phyloP scores from a whole-genome alignment of 257 asterid species.

The Hygrophila difformis region DNA sequence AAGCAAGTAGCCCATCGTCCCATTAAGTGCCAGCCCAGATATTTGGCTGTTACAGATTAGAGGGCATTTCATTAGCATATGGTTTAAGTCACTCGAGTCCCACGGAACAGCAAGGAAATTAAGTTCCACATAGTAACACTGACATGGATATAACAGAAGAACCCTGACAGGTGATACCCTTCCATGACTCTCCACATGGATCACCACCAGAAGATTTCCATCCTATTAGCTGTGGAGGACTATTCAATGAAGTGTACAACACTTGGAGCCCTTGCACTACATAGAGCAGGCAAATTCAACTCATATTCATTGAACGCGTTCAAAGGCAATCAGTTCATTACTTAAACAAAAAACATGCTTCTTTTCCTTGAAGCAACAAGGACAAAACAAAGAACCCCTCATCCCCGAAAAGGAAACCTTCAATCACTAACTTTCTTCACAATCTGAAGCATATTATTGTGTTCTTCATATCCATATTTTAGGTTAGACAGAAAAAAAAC shows the following conservation, averaged over 20 bases:
- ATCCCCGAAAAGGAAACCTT: neutral
- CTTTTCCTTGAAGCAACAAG: neutral
- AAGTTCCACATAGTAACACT: slow-evolving; percentile 19
- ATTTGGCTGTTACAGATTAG: slow-evolving; percentile 48
- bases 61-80: slow-evolving; percentile 7
- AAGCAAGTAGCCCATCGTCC: slow-evolving; percentile 85
- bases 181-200: slow-evolving; percentile 97
- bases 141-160: slow-evolving; percentile 77
- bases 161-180: slow-evolving; percentile 72
- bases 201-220: slow-evolving; percentile 91
- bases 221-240: slow-evolving; percentile 65
- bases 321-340: slow-evolving; percentile 7
- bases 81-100: slow-evolving; percentile 8
- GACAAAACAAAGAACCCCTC: too few species aligned
- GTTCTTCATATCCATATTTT: too few species aligned
- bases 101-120: slow-evolving; percentile 6
- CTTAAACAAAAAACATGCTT: neutral
- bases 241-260: slow-evolving; percentile 65
- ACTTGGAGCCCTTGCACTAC: slow-evolving; percentile 90
- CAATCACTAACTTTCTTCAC: neutral
- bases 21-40: slow-evolving; percentile 72
- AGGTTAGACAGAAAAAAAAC: too few species aligned
- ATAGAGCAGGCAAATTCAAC: slow-evolving; percentile 17
- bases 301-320: slow-evolving; percentile 6
- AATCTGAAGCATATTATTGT: too few species aligned